Conservation (phyloP, 2,329 filamentous ascomycete genomes). For the Stachybotrys echinatus region DNA sequence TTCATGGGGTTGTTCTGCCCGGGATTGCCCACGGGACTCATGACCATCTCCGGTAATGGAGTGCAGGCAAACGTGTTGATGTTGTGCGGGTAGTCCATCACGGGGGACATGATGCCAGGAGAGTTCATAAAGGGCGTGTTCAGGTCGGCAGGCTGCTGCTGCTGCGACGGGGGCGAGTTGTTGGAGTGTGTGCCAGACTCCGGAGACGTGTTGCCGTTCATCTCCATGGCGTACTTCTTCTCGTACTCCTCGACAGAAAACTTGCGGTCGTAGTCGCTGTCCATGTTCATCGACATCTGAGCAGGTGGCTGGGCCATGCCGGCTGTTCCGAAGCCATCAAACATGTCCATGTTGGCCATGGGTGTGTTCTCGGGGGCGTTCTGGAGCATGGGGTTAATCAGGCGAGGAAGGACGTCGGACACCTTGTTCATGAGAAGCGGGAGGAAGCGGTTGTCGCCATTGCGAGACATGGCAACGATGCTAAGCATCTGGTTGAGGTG, state of each 20-base stretch:
- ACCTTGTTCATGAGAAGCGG: conserved; percentile 74
- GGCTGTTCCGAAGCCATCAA: conserved; percentile 60
- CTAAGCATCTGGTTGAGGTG: conserved; percentile 66
- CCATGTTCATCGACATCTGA: conserved; percentile 36
- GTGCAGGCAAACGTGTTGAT: conserved; percentile 37
- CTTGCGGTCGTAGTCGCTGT: conserved; percentile 43
- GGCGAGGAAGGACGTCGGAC: conserved; percentile 61
- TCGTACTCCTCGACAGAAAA: conserved; percentile 38
- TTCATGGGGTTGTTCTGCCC: conserved; percentile 13
- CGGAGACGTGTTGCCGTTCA: conserved; percentile 24
- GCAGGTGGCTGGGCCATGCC: conserved; percentile 51
- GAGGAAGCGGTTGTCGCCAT: conserved; percentile 69
- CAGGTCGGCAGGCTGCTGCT: conserved; percentile 28
- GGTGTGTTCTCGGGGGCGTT: conserved; percentile 50
- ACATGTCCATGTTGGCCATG: conserved; percentile 55
- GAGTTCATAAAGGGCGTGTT: conserved; percentile 48
- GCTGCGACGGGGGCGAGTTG: conserved; percentile 21
- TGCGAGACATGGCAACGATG: conserved; percentile 65
- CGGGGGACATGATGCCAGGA: conserved; percentile 47
- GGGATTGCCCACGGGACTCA: conserved; percentile 38
- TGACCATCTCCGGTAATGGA: conserved; percentile 48
- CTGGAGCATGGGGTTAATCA: conserved; percentile 56
- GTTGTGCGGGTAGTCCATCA: conserved; percentile 41
- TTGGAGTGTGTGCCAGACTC: conserved; percentile 25
- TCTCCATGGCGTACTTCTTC: conserved; percentile 29